Evolutionary conservation across 345 rosid species (phyloP), one percentile per base, ranked within the genome.

Genomic region (Brassica rapa): DNA sequence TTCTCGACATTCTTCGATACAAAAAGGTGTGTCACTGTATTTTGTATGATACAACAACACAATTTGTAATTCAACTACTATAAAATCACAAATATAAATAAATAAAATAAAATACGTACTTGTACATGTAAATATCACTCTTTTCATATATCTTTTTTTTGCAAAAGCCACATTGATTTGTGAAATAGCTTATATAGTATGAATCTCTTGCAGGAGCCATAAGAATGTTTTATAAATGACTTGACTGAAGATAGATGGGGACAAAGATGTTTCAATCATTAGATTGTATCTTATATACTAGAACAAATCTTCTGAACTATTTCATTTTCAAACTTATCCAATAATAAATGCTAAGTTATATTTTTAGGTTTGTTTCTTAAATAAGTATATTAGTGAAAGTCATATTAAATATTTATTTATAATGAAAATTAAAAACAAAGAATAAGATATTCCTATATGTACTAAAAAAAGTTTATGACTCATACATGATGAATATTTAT

Each of bases 111-210:
- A 19, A 39, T 27, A 71, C 81, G 0, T 21, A 78, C 81, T 78
- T 78, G 24, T 71, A 78, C 81, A 78, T 78, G 77, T 39, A 78
- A 53, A 51, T 51, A 5, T 51, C 8, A 5, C 6, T 51, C 56
- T 51, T 51, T 51, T 51, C 56, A 51, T 51, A 5, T 51, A 51
- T 51, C 1, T n/a, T 51, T 51, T 51, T 51, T 19, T 51, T 51
- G 56, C 56, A 51, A n/a, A 51, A n/a, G 8, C 56, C 16, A 51
- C 56, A 51, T 51, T 51, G 19, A 51, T 51, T 51, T 51, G 19
- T 51, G 21, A 51, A 51, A 51, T n/a, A 51, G 21, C 56, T 51
- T 51, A 51, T 4, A 19, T 51, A n/a, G 6, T 51, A 15, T n/a
- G 6, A 1, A 51, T 51, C 56, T 51, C 6, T n/a, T 15, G 56